Evolutionary conservation across 1,139 yeast genomes (phyloP).

Genomic region (Candida tetrigidarum): DNA sequence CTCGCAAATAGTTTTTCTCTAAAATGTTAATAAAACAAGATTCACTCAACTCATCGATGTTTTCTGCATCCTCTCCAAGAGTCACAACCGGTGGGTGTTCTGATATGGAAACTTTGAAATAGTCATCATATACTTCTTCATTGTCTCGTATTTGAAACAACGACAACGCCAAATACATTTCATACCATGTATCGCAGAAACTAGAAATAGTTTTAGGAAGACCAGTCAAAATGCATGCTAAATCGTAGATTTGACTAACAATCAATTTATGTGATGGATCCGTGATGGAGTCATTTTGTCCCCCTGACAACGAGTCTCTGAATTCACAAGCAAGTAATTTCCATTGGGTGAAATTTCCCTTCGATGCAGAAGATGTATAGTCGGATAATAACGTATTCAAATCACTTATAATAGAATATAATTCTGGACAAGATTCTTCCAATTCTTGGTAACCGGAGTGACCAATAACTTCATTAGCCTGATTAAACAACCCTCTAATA

Average conservation of each 20-base stretch:
- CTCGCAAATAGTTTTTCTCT: conserved; percentile 60
- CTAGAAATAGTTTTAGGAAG: conserved; percentile 53
- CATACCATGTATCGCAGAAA: conserved; percentile 69
- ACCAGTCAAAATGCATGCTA: conserved; percentile 55
- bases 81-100: conserved; percentile 35
- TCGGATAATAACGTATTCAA: conserved; percentile 41
- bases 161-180: conserved; percentile 62
- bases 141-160: conserved; percentile 61
- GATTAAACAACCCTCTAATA: conserved; percentile 64
- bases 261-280: conserved; percentile 27
- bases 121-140: conserved; percentile 35
- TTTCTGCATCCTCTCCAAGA: conserved; percentile 20
- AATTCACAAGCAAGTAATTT: conserved; percentile 53
- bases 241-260: conserved; percentile 45
- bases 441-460: conserved; percentile 46
- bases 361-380: conserved; percentile 46
- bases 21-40: conserved; percentile 63
- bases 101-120: conserved; percentile 34
- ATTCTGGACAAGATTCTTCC: conserved; percentile 27
- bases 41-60: conserved; percentile 48
- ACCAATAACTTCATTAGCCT: conserved; percentile 53
- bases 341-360: conserved; percentile 53
- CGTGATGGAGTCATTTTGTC: conserved; percentile 23
- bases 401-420: conserved; percentile 51
- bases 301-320: conserved; percentile 42